phyloP scores from a whole-genome alignment of 2,329 filamentous ascomycete genomes.

The Fusarium sp. region DNA sequence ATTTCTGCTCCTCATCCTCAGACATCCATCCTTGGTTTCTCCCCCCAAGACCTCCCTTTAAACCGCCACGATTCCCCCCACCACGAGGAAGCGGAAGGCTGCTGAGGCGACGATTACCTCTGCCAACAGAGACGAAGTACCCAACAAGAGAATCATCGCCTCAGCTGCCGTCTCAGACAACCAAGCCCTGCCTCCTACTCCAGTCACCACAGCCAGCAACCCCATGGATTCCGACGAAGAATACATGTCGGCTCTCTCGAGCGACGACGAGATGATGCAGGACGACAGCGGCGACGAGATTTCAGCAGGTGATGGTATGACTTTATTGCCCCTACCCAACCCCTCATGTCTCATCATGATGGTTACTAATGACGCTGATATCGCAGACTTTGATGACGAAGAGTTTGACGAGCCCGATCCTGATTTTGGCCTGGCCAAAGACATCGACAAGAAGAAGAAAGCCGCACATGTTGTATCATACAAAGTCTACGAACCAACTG shows the following conservation, averaged over 20 bases:
- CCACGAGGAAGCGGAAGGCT: slow-evolving; percentile 74
- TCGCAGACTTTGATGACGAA: slow-evolving; percentile 69
- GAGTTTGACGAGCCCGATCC: slow-evolving; percentile 72
- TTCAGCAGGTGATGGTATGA: slow-evolving; percentile 66
- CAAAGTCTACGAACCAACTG: slow-evolving; percentile 82
- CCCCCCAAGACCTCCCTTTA: slow-evolving; percentile 28
- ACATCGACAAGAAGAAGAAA: slow-evolving; percentile 79
- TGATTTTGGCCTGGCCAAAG: slow-evolving; percentile 69
- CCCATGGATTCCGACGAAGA: slow-evolving; percentile 97
- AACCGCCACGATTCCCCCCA: slow-evolving; percentile 71
- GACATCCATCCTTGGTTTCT: slow-evolving; percentile 29
- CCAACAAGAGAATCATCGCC: slow-evolving; percentile 71
- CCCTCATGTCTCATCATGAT: slow-evolving; percentile 17
- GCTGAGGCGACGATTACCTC: slow-evolving; percentile 74
- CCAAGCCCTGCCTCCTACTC: slow-evolving; percentile 69
- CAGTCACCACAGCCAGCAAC: slow-evolving; percentile 67
- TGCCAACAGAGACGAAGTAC: slow-evolving; percentile 58
- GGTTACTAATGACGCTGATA: slow-evolving; percentile 32
- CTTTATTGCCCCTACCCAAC: slow-evolving; percentile 27
- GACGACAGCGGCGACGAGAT: slow-evolving; percentile 84
- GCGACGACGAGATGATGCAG: slow-evolving; percentile 78
- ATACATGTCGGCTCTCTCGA: slow-evolving; percentile 87
- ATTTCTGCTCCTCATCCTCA: slow-evolving; percentile 36
- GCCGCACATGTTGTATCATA: slow-evolving; percentile 88
- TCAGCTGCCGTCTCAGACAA: slow-evolving; percentile 61